Percentiles rank a stretch among this genome's conserved stretches.
Conservation (phyloP, 192 early-diverging fungal species). For the Lunasporangiospora selenospora region DNA sequence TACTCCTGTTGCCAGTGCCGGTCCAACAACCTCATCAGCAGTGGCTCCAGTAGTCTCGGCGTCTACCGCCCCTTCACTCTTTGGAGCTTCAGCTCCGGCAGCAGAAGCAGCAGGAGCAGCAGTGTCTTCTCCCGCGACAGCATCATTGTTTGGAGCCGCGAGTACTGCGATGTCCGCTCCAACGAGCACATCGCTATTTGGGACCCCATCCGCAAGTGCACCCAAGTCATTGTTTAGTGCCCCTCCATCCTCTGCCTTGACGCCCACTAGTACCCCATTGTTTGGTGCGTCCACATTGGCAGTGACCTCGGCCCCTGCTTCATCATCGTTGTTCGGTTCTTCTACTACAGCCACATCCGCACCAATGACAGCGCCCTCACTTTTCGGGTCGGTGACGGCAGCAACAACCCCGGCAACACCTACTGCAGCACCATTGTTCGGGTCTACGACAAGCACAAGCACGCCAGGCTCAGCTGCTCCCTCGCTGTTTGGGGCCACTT, state of each 20-base stretch:
- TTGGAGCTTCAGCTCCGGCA: constrained; percentile 3
- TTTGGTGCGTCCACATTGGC: background rate
- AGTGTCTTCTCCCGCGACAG: too few species aligned
- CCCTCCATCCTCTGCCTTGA: background rate
- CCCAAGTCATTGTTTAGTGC: background rate
- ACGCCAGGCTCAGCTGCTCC: background rate
- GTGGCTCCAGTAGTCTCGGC: background rate
- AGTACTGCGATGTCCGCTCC: background rate
- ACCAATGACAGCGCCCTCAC: too few species aligned
- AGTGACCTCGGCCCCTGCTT: constrained; percentile 2
- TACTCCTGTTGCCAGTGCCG: background rate
- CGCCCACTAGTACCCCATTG: background rate
- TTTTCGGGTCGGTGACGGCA: background rate
- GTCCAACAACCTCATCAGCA: background rate
- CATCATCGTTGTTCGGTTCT: constrained; percentile 8
- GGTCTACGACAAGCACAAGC: background rate
- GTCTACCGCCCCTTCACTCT: background rate
- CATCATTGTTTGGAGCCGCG: constrained; percentile 12
- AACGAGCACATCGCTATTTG: too few species aligned
- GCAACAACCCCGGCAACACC: background rate
- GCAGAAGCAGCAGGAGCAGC: too few species aligned
- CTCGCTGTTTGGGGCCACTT: background rate
- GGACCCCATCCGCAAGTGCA: background rate
- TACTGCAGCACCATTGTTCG: constrained; percentile 1
- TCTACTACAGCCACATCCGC: constrained; percentile 2